A percentile compares a stretch with the other conserved stretches of the same genome.
phyloP scores from a whole-genome alignment of 768 basidiomycete species.

The Amanita rubescens region DNA sequence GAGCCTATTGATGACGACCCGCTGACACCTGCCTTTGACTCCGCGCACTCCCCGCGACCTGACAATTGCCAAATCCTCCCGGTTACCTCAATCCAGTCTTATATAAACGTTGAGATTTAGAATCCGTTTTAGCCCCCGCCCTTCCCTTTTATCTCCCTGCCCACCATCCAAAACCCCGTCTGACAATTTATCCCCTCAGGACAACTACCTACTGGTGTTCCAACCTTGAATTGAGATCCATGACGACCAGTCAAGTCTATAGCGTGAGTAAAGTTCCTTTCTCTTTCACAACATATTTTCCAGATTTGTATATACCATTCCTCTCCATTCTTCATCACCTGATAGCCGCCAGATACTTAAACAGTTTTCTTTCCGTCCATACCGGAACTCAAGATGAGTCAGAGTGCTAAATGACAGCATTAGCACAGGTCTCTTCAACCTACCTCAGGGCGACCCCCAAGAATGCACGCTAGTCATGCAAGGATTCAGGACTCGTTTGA shows the following conservation, averaged over 20 bases:
- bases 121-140: slow-evolving; percentile 14
- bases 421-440: slow-evolving; percentile 45
- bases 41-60: slow-evolving; percentile 14
- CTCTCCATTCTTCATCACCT: not conserved
- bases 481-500: slow-evolving; percentile 70
- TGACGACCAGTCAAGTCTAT: slow-evolving; percentile 22
- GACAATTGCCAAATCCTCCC: slow-evolving; percentile 17
- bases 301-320: not conserved
- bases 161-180: slow-evolving; percentile 7
- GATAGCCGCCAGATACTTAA: slow-evolving; percentile 3
- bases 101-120: slow-evolving; percentile 21
- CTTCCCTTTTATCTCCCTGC: slow-evolving; percentile 10
- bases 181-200: not conserved
- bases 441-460: slow-evolving; percentile 25
- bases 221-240: no score
- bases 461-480: slow-evolving; percentile 20
- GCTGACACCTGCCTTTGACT: slow-evolving; percentile 2
- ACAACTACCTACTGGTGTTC: slow-evolving; percentile 1
- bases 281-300: not conserved
- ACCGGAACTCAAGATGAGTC: not conserved
- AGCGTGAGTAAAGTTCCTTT: slow-evolving; percentile 17
- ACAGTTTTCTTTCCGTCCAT: slow-evolving; percentile 6
- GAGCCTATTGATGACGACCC: slow-evolving; percentile 8
- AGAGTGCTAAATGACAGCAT: not conserved
- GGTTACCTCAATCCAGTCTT: slow-evolving; percentile 17